Evolutionary conservation across 306 rosid genomes (phyloP).

Genomic region (Glycine latifolia): DNA sequence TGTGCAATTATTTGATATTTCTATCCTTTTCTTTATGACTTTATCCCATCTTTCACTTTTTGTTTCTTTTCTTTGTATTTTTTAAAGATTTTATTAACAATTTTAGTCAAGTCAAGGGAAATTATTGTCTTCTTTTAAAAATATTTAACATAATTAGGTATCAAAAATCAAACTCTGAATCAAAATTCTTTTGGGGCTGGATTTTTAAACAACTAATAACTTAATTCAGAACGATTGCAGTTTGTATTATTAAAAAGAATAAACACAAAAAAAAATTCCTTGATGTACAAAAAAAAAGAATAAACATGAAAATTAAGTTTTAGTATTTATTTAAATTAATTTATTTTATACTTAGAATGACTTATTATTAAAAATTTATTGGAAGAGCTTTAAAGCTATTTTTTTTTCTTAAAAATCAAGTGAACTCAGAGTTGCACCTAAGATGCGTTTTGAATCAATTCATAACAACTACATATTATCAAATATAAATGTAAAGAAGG

Average conservation of each 20-base stretch:
- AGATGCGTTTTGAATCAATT: neutral
- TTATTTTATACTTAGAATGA: neutral
- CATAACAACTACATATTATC: neutral
- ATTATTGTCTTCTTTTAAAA: too few relatives aligned
- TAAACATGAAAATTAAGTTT: neutral
- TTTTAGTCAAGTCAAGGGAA: too few relatives aligned
- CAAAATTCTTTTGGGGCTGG: neutral
- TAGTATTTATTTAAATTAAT: neutral
- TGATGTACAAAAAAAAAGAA: too few relatives aligned
- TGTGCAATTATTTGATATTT: neutral
- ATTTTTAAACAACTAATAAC: neutral
- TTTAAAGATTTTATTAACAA: too few relatives aligned
- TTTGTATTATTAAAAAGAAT: neutral
- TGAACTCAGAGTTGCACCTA: neutral
- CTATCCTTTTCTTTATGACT: too few relatives aligned
- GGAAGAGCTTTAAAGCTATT: neutral
- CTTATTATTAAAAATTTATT: neutral
- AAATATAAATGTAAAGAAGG: neutral
- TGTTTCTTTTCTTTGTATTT: too few relatives aligned
- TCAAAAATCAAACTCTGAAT: too few relatives aligned
- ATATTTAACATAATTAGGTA: too few relatives aligned
- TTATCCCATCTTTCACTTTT: too few relatives aligned
- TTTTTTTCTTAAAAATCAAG: neutral
- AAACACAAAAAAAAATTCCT: too few relatives aligned
- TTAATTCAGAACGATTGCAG: neutral